Conservation (phyloP, 805 yeast species). For the Candida succiphila region DNA sequence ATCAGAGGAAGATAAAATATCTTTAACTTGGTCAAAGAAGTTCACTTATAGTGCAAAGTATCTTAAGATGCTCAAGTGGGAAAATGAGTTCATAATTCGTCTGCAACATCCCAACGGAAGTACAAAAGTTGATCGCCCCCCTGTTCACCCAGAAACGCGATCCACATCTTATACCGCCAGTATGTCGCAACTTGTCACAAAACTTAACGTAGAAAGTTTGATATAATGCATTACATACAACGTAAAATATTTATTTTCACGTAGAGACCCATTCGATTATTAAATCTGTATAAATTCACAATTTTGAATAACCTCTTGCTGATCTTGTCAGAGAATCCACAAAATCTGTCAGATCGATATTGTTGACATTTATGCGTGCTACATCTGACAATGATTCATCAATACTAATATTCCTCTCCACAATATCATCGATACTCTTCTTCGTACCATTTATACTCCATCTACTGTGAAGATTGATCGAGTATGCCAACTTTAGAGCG, state of each 20-base stretch:
- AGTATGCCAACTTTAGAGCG: constrained; percentile 40
- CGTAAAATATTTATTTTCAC: no score
- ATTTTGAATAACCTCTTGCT: no score
- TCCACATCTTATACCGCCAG: no score
- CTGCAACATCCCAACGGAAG: constrained; percentile 11
- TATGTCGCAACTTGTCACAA: no score
- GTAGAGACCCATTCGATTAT: no score
- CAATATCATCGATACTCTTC: constrained; percentile 33
- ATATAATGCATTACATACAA: no score
- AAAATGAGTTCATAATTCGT: constrained; percentile 9
- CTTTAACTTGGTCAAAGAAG: not conserved
- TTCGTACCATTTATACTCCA: constrained; percentile 65
- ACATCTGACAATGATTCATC: constrained; percentile 41
- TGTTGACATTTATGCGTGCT: constrained; percentile 20
- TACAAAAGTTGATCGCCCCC: not conserved
- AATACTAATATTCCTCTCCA: constrained; percentile 21
- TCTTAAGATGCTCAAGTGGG: not conserved
- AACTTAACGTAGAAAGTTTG: no score
- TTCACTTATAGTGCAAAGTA: not conserved
- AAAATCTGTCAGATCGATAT: constrained; percentile 1
- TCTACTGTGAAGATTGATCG: constrained; percentile 34
- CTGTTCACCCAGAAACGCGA: no score
- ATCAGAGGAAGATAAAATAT: not conserved
- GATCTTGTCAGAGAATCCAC: no score
- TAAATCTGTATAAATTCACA: no score